phyloP scores from a whole-genome alignment of 208 protist species.

The Crithidia expoeki region DNA sequence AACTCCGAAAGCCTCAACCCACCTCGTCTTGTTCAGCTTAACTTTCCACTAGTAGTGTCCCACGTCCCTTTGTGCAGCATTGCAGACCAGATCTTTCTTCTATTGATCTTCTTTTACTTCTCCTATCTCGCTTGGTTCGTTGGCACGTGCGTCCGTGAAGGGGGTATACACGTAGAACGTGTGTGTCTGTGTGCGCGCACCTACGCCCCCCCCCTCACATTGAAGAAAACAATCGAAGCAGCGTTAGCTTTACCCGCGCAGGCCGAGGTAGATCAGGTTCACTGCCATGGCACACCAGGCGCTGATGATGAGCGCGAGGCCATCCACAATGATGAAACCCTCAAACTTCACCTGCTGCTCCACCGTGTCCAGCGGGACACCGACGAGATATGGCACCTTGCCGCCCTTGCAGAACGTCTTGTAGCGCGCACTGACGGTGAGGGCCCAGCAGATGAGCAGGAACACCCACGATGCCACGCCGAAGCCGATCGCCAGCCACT shows the following conservation, averaged over 20 bases:
- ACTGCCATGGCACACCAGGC: slow-evolving; percentile 35
- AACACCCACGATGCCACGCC: slow-evolving; percentile 30
- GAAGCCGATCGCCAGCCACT: slow-evolving; percentile 41
- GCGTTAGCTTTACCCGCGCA: slow-evolving; percentile 37
- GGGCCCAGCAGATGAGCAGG: slow-evolving; percentile 48
- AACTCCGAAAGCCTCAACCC: no score
- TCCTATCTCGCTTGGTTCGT: not conserved
- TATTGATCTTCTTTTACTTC: not conserved
- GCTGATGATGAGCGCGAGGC: slow-evolving; percentile 59
- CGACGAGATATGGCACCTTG: not conserved
- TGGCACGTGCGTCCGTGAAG: not conserved
- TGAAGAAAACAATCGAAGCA: not conserved
- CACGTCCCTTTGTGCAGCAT: not conserved
- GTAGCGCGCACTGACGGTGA: slow-evolving; percentile 47
- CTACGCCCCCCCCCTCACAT: not conserved
- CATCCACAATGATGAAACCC: slow-evolving; percentile 52
- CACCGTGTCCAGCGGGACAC: slow-evolving; percentile 21
- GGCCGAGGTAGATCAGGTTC: slow-evolving; percentile 37
- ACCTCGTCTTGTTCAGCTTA: no score
- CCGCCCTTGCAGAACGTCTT: slow-evolving; percentile 40
- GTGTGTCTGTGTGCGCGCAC: not conserved
- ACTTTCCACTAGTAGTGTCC: no score
- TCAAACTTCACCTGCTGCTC: slow-evolving; percentile 43
- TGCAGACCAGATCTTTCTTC: not conserved
- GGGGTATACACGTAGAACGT: no score